Conservation (phyloP, 495 filamentous ascomycete genomes). For the Penicillium manginii region DNA sequence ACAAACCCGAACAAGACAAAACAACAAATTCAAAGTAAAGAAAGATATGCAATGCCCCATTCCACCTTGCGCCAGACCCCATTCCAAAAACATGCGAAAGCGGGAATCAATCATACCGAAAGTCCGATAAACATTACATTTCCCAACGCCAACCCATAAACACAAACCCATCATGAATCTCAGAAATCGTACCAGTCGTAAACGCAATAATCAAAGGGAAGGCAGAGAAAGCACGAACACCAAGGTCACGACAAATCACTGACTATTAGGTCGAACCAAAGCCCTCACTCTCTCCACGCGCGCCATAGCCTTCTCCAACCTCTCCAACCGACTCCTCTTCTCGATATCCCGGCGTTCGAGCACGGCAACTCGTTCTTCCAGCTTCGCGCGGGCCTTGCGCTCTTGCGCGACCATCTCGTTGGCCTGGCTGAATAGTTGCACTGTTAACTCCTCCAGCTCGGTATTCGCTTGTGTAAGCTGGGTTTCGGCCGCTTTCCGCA, state of each 20-base stretch:
- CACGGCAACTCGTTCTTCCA: conserved; percentile 75
- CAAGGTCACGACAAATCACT: neutral
- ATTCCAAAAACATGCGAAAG: conserved; percentile 1
- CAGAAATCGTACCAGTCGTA: conserved; percentile 29
- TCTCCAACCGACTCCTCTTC: conserved; percentile 70
- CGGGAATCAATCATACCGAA: conserved; percentile 2
- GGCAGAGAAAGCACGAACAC: neutral
- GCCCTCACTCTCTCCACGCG: conserved; percentile 74
- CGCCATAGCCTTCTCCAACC: conserved; percentile 77
- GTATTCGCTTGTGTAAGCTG: conserved; percentile 68
- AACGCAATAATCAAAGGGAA: conserved; percentile 15
- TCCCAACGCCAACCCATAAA: conserved; percentile 16
- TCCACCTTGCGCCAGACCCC: conserved; percentile 1
- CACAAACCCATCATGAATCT: conserved; percentile 15
- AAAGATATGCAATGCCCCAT: neutral
- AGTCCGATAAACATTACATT: neutral
- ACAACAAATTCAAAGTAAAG: neutral
- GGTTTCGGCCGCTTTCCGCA: conserved; percentile 76
- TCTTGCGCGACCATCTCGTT: conserved; percentile 98
- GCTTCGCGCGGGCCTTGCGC: conserved; percentile 73
- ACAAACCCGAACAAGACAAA: neutral
- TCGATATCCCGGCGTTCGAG: conserved; percentile 72
- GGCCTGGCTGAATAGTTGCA: conserved; percentile 85
- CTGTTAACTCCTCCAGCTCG: conserved; percentile 90
- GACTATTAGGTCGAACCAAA: conserved; percentile 59